Base-by-base conservation (phyloP, 2,329 filamentous ascomycete species). In the Talaromyces atroroseus region DNA sequence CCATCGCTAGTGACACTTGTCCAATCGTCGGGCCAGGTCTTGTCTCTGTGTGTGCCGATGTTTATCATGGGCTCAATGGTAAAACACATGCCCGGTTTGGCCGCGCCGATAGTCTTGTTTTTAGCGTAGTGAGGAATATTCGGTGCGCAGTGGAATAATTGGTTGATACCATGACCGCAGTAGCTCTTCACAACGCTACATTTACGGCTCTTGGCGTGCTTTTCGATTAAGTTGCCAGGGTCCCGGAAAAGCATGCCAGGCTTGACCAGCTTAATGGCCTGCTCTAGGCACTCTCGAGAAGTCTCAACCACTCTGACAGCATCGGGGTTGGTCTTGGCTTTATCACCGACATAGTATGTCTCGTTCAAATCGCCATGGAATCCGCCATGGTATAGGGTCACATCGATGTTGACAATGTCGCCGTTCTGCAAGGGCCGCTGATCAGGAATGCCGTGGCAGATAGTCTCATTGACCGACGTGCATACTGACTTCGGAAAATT, bases 31-130 rank as follows among this genome's bases (percentile, higher is more conserved):
- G 94, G 94, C 94, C 94, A 99, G 0, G 91, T 97, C 71, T 94
- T 88, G 69, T 99, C 94, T 61, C 85, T 85, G 74, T 96, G 89
- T 59, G 89, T 92, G 58, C 94, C 94, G 55, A 96, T 74, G 42
- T 90, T 91, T 70, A 99, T 92, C 94, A 99, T 99, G 16, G 94
- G 94, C 76, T 99, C 94, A 60, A 99, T 99, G 0, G 94, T 99
- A 68, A 99, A 99, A 62, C 91, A 96, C 91, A 97, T 96, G 54
- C 94, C 94, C 0, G 90, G 87, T 77, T 96, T 96, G 59, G 92
- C 94, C 65, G 89, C 85, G 49, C 94, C 94, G 1, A 96, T 88
- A 0, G 92, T 90, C 82, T 97, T 99, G 77, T 97, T 99, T 81
- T 96, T 97, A 57, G 87, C 92, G 68, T 99, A 99, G 74, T 99